Percentiles rank a stretch among this genome's conserved stretches.
These are phyloP conservation scores for Carex arenaria DNA, from an alignment of 202 grass and related monocot genomes.

Conservation along the genomic window DNA sequence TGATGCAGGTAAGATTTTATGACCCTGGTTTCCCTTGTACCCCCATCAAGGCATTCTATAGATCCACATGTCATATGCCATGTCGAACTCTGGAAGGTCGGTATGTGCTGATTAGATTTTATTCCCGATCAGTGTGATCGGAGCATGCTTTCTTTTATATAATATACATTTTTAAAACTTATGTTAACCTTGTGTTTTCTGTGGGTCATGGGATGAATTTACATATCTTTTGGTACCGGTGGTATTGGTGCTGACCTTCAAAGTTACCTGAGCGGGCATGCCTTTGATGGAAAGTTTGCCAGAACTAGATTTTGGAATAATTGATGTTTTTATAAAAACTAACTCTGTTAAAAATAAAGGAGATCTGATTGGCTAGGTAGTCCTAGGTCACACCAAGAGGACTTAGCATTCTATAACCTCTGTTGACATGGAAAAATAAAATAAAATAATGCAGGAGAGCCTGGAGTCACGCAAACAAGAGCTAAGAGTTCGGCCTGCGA, in stretches of 20 bases:
- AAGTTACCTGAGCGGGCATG: neutral
- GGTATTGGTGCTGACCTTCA: neutral
- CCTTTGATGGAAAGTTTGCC: neutral
- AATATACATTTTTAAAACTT: neutral
- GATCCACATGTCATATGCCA: neutral
- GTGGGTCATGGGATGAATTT: neutral
- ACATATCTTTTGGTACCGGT: neutral
- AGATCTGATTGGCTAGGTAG: neutral
- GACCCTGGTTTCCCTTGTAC: neutral
- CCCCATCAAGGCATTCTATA: neutral
- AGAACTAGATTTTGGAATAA: neutral
- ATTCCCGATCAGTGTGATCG: neutral
- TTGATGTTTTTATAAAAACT: neutral
- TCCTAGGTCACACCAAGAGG: neutral
- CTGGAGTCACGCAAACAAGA: conserved; percentile 84
- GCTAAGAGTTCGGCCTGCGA: conserved; percentile 53
- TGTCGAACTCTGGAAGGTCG: conserved; percentile 3
- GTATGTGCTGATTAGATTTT: conserved; percentile 8
- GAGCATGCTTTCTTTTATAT: neutral
- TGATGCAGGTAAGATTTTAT: conserved; percentile 33
- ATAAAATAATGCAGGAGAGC: conserved; percentile 61
- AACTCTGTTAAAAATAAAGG: neutral
- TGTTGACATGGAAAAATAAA: neutral
- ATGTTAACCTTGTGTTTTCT: neutral
- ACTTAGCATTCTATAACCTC: neutral